Evolutionary conservation across 116 monocot genomes (phyloP).

Genomic region (Papilionanthe hybrid): DNA sequence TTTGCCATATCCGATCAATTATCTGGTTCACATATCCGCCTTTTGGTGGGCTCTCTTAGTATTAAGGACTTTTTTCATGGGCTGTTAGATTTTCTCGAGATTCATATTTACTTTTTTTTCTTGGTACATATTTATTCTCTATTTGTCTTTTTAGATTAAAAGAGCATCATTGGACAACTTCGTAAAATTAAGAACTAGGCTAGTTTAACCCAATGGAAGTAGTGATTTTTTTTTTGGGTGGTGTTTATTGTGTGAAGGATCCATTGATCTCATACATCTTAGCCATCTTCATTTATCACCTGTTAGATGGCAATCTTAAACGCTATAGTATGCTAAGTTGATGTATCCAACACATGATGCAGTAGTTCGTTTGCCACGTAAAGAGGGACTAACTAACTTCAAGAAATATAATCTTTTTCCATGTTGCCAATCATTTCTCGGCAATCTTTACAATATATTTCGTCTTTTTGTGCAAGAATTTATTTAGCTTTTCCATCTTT

Average conservation of each 20-base stretch:
- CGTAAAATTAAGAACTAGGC: not conserved
- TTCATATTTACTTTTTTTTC: not conserved
- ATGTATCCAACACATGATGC: not conserved
- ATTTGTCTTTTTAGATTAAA: not conserved
- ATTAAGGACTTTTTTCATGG: too few relatives aligned
- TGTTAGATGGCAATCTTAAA: not conserved
- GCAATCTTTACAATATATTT: not conserved
- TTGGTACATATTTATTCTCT: not conserved
- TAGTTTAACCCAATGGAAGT: not conserved
- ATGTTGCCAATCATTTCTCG: not conserved
- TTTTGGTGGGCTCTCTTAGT: too few relatives aligned
- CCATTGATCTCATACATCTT: not conserved
- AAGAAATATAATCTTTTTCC: not conserved
- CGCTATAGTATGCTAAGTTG: not conserved
- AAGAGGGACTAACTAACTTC: not conserved
- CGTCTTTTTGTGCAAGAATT: not conserved
- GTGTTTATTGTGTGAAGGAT: not conserved
- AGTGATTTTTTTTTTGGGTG: not conserved
- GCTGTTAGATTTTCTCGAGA: too few relatives aligned
- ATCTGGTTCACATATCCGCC: too few relatives aligned
- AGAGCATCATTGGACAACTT: not conserved
- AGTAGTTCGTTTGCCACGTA: not conserved
- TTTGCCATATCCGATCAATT: too few relatives aligned
- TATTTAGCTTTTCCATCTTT: not conserved
- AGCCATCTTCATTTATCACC: not conserved